These are phyloP conservation scores for Hygrophila difformis DNA, from an alignment of 257 asterid genomes.

Conservation along the genomic window DNA sequence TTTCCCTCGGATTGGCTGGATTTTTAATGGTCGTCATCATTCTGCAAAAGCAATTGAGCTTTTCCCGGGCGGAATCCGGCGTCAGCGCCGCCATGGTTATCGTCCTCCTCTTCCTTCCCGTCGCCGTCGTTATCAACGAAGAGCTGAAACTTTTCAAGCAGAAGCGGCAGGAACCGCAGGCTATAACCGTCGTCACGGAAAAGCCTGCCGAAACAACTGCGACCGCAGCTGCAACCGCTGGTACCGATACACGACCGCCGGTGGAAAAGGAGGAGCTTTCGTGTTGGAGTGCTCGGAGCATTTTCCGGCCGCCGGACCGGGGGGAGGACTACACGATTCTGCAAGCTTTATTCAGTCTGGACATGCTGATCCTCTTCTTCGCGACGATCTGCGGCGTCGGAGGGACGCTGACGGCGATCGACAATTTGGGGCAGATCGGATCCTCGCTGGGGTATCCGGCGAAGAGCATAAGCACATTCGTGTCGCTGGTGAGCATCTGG, in stretches of 20 bases:
- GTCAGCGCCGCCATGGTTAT: slow-evolving; percentile 8
- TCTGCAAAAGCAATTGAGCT: slow-evolving; percentile 13
- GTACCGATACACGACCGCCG: neutral
- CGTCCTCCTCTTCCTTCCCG: slow-evolving; percentile 10
- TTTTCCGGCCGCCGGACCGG: slow-evolving; percentile 16
- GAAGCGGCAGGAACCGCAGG: neutral
- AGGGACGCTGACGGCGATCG: slow-evolving; percentile 19
- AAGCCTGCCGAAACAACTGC: neutral
- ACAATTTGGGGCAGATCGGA: slow-evolving; percentile 25
- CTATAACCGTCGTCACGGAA: neutral
- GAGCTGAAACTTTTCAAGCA: slow-evolving; percentile 13
- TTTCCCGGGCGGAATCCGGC: slow-evolving; percentile 2
- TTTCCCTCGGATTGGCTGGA: slow-evolving; percentile 21
- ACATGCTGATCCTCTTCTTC: slow-evolving; percentile 20
- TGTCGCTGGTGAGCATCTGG: slow-evolving; percentile 26
- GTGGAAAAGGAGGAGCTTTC: slow-evolving; percentile 6
- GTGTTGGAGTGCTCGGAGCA: slow-evolving; percentile 15
- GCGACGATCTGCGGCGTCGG: slow-evolving; percentile 22
- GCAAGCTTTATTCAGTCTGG: slow-evolving; percentile 20
- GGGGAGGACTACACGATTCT: slow-evolving; percentile 25
- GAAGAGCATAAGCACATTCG: slow-evolving; percentile 33
- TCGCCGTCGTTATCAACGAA: slow-evolving; percentile 17
- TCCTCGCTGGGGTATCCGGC: slow-evolving; percentile 16
- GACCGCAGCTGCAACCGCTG: neutral
- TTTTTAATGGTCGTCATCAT: slow-evolving; percentile 17